Evolutionary conservation across 345 rosid genomes (phyloP).

Genomic region (Boechera divaricarpa): DNA sequence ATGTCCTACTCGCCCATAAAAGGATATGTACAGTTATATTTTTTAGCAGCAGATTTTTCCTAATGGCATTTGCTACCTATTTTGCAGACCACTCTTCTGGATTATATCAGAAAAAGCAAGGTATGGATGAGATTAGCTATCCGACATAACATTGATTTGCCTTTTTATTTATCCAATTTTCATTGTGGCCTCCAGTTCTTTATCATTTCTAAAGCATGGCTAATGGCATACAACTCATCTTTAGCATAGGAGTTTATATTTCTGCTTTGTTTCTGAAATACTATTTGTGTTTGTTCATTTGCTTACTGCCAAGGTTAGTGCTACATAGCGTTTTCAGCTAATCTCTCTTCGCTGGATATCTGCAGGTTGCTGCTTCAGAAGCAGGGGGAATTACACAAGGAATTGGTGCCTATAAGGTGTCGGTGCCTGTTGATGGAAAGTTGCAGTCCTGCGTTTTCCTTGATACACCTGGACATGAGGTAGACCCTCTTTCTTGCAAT

Average conservation of each 20-base stretch:
- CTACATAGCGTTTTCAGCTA: constrained; percentile 29
- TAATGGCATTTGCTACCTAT: constrained; percentile 45
- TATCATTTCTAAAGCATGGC: constrained; percentile 14
- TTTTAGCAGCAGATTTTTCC: constrained; percentile 31
- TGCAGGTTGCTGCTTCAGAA: constrained; percentile 93
- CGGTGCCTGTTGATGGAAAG: constrained; percentile 83
- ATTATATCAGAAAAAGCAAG: constrained; percentile 92
- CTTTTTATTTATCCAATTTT: background rate
- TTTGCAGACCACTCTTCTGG: constrained; percentile 95
- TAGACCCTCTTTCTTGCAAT: constrained; percentile 42
- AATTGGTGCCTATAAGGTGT: constrained; percentile 91
- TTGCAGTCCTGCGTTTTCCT: constrained; percentile 87
- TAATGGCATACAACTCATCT: background rate
- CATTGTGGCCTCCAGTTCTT: constrained; percentile 17
- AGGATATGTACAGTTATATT: constrained; percentile 10
- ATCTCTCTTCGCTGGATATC: constrained; percentile 42
- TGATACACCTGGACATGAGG: constrained; percentile 99
- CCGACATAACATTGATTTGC: constrained; percentile 7
- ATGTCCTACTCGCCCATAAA: constrained; percentile 16
- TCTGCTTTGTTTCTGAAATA: background rate
- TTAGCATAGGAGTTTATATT: constrained; percentile 6
- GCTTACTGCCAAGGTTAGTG: constrained; percentile 4
- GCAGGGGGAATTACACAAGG: constrained; percentile 99
- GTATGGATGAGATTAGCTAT: constrained; percentile 48
- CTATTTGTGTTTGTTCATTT: constrained; percentile 9